Evolutionary conservation across 768 basidiomycete genomes (phyloP).

Genomic region (Pleurotus djamor): DNA sequence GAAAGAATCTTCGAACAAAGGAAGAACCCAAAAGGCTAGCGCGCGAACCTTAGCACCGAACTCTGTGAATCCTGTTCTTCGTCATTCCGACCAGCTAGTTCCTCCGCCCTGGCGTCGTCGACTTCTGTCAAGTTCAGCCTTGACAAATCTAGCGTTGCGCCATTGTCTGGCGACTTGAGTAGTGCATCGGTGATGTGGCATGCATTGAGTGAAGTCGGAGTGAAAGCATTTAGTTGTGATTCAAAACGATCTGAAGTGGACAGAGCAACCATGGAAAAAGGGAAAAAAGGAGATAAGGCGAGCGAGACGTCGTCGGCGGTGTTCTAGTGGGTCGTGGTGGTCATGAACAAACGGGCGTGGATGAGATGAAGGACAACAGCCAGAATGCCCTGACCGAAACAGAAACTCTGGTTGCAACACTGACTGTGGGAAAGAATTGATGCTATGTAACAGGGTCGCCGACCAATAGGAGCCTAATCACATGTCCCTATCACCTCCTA

Average conservation of each 20-base stretch:
- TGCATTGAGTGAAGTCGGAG: constrained; percentile 7
- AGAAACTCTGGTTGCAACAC: not conserved
- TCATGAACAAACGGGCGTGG: constrained; percentile 12
- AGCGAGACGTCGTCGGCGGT: not conserved
- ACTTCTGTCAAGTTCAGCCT: constrained; percentile 78
- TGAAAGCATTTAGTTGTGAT: constrained; percentile 8
- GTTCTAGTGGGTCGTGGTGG: constrained; percentile 9
- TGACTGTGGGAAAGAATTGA: not conserved
- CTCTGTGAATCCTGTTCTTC: constrained; percentile 41
- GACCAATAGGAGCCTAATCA: not conserved
- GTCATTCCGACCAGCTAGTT: constrained; percentile 61
- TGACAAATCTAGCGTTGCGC: constrained; percentile 82
- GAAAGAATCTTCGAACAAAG: not conserved
- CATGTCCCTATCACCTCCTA: constrained; percentile 25
- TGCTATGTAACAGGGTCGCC: not conserved
- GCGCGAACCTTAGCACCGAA: constrained; percentile 57
- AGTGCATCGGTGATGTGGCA: constrained; percentile 63
- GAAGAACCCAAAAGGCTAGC: not conserved
- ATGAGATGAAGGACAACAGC: not conserved
- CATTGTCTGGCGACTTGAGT: constrained; percentile 66
- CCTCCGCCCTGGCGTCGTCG: constrained; percentile 69
- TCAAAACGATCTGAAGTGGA: constrained; percentile 4
- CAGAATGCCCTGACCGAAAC: constrained; percentile 4
- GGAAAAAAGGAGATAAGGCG: not conserved
- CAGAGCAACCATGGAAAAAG: constrained; percentile 8